phyloP scores from a whole-genome alignment of 1,284 basidiomycete genomes.

The Sanghuangporus baumii region DNA sequence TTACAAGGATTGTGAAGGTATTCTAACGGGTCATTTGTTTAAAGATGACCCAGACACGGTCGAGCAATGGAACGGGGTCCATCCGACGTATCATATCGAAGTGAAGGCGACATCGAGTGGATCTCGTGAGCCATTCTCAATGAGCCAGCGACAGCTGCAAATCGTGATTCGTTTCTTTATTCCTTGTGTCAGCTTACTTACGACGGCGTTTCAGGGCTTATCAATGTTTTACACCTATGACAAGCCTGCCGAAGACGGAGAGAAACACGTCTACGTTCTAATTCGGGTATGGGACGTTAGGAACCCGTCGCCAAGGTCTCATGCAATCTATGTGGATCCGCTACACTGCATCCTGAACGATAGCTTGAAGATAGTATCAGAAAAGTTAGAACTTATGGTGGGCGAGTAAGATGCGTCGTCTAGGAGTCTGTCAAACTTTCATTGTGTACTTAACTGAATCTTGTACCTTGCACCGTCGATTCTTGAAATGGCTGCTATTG shows the following conservation, averaged over 20 bases:
- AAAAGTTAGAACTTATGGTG: neutral
- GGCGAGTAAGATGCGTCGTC: no score
- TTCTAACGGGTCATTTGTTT: slow-evolving; percentile 10
- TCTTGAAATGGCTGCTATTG: no score
- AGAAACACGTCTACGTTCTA: slow-evolving; percentile 4
- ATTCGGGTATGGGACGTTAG: slow-evolving; percentile 4
- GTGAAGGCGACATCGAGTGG: slow-evolving; percentile 20
- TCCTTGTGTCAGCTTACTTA: neutral
- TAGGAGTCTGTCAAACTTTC: no score
- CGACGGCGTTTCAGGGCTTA: neutral
- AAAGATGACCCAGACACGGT: slow-evolving; percentile 4
- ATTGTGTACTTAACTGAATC: no score
- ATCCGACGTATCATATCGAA: slow-evolving; percentile 21
- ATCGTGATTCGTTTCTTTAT: slow-evolving; percentile 8
- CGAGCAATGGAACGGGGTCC: slow-evolving; percentile 13
- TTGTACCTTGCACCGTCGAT: no score
- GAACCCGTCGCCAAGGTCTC: neutral
- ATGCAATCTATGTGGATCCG: neutral
- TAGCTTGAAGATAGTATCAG: neutral
- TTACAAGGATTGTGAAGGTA: slow-evolving; percentile 16
- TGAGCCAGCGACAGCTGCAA: slow-evolving; percentile 18
- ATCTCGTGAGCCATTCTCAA: slow-evolving; percentile 18
- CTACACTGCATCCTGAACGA: neutral
- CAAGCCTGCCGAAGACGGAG: neutral
- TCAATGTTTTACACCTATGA: neutral